Conservation (phyloP, 495 filamentous ascomycete genomes). For the Trichocladium uniseriatum region DNA sequence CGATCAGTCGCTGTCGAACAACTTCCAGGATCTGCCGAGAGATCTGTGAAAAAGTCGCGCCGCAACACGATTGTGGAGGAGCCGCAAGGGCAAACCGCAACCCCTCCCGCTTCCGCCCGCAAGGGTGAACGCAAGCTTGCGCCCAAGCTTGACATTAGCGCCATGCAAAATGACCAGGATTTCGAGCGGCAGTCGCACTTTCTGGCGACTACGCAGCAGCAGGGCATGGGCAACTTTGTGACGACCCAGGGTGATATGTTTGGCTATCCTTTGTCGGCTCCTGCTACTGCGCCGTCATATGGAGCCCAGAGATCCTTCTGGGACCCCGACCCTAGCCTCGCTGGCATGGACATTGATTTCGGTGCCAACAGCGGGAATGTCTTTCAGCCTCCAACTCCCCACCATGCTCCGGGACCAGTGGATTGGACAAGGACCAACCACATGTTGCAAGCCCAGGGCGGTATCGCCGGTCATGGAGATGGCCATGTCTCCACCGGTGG, state of each 20-base stretch:
- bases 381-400: conserved; percentile 29
- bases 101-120: conserved; percentile 42
- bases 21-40: conserved; percentile 17
- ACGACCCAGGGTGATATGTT: conserved; percentile 43
- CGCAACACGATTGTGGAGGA: conserved; percentile 30
- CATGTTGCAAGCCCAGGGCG: conserved; percentile 35
- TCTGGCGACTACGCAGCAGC: conserved; percentile 32
- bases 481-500: conserved; percentile 21
- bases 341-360: conserved; percentile 50
- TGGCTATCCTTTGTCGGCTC: conserved; percentile 59
- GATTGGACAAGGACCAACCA: conserved; percentile 43
- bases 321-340: conserved; percentile 52
- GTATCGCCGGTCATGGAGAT: conserved; percentile 21
- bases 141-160: conserved; percentile 38
- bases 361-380: conserved; percentile 25
- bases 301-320: conserved; percentile 62
- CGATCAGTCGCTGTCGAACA: conserved; percentile 17
- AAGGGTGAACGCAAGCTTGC: conserved; percentile 45
- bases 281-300: conserved; percentile 58
- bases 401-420: conserved; percentile 34
- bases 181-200: conserved; percentile 36
- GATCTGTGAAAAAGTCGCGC: conserved; percentile 32
- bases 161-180: conserved; percentile 46
- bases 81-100: conserved; percentile 37
- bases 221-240: conserved; percentile 31